Conservation (phyloP, 2,329 filamentous ascomycete genomes). For the Paracorniculantispora psalliotae region DNA sequence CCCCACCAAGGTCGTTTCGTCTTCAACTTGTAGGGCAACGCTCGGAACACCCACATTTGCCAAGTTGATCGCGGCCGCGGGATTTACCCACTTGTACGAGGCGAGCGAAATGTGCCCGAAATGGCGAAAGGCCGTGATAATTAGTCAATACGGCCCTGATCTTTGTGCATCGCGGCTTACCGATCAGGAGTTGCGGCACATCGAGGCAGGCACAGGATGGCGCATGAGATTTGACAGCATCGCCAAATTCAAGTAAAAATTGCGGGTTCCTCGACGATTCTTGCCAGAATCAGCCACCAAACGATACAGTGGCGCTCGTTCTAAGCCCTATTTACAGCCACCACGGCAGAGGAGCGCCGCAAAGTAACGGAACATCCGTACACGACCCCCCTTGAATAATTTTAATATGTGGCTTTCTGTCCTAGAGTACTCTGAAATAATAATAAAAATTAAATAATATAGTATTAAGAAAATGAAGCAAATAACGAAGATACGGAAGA, state of each 20-base stretch:
- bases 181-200: background rate
- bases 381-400: no score
- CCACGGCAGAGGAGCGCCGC: background rate
- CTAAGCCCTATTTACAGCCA: background rate
- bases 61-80: no score
- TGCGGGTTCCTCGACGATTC: no score
- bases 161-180: background rate
- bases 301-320: background rate
- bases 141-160: background rate
- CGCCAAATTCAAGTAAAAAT: no score
- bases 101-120: background rate
- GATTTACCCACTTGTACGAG: no score
- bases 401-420: no score
- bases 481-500: background rate
- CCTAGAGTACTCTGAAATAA: no score
- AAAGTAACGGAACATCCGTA: no score
- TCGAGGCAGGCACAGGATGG: background rate
- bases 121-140: background rate
- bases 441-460: no score
- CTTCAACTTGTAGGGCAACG: background rate
- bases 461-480: background rate
- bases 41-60: no score
- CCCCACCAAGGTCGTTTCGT: background rate
- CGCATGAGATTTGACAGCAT: no score
- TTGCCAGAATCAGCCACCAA: background rate